Evolutionary conservation across 345 rosid genomes (phyloP).

Genomic region (Brassica cretica): DNA sequence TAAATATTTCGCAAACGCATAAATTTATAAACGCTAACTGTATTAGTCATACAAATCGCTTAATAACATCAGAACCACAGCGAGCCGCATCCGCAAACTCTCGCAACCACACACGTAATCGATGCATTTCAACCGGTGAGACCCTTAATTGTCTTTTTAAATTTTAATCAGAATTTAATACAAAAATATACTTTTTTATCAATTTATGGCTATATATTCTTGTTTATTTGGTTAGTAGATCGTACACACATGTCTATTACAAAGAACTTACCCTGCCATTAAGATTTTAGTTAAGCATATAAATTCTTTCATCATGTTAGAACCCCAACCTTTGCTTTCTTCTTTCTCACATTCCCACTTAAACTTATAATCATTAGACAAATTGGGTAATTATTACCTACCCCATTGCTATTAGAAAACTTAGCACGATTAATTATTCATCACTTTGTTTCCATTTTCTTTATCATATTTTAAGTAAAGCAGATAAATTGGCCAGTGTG

Average conservation of each 20-base stretch:
- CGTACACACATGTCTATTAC: background rate
- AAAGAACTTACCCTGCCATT: background rate
- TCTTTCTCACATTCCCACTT: conserved; percentile 38
- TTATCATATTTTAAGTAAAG: conserved; percentile 33
- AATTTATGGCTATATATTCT: background rate
- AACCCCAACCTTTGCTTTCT: conserved; percentile 23
- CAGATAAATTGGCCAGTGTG: conserved; percentile 28
- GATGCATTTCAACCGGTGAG: too few relatives aligned
- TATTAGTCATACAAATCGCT: too few relatives aligned
- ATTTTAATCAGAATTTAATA: background rate
- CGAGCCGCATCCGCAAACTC: too few relatives aligned
- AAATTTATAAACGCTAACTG: too few relatives aligned
- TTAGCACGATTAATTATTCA: conserved; percentile 28
- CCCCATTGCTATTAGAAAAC: conserved; percentile 33
- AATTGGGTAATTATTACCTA: conserved; percentile 34
- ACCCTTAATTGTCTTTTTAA: background rate
- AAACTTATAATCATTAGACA: conserved; percentile 38
- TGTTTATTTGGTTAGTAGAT: background rate
- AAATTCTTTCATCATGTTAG: background rate
- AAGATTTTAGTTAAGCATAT: background rate
- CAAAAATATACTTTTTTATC: background rate
- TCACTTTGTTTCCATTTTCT: conserved; percentile 25
- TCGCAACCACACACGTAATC: too few relatives aligned
- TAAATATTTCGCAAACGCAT: too few relatives aligned
- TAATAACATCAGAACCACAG: too few relatives aligned